Base-by-base conservation (phyloP, 2,329 filamentous ascomycete genomes). In the Tetracladium maxilliforme region DNA sequence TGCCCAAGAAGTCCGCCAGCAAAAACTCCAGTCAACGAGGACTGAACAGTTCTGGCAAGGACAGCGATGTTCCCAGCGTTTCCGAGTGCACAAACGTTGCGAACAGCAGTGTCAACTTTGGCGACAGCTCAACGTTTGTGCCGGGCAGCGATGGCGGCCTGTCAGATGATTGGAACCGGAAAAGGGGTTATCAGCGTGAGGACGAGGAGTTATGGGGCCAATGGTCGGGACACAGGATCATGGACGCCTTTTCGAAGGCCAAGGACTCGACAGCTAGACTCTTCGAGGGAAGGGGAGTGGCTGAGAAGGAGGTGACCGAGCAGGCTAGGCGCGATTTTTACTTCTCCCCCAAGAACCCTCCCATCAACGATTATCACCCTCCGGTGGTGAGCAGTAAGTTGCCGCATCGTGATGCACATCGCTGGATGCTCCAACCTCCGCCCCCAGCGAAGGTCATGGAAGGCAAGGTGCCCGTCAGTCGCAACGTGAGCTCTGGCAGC, bases 391-490 rank as follows among this genome's bases (percentile, higher is more conserved):
- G 70, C 47, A 81, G 72, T 50, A 77, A 69, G 29, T 78, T 74
- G 10, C 64, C 61, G 19, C 72, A 68, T 44, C 70, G 58, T 42
- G 70, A 72, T 27, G 82, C 80, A 31, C 76, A 79, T 27, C 66
- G 64, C 42, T 94, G 86, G 86, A 93, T 94, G 84, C 58, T 92
- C 25, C 82, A 92, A 43, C 86, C 86, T 3, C 83, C 84, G 2
- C 86, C 86, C n/a, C 70, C 76, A 17, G 83, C 86, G 29, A 84
- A 77, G 46, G 63, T 93, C 31, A 94, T 94, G 86, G 79, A 78
- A 35, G 86, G 84, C 36, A 90, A 86, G 46, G 69, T 80, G 18
- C 69, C 70, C 16, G 72, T 77, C 12, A 69, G 63, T 39, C 57
- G 73, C 27, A 75, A 68, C 34, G 57, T 58, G 18, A 79, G 70